phyloP scores from a whole-genome alignment of 768 basidiomycete species.

The Pleurotus ostreatus region DNA sequence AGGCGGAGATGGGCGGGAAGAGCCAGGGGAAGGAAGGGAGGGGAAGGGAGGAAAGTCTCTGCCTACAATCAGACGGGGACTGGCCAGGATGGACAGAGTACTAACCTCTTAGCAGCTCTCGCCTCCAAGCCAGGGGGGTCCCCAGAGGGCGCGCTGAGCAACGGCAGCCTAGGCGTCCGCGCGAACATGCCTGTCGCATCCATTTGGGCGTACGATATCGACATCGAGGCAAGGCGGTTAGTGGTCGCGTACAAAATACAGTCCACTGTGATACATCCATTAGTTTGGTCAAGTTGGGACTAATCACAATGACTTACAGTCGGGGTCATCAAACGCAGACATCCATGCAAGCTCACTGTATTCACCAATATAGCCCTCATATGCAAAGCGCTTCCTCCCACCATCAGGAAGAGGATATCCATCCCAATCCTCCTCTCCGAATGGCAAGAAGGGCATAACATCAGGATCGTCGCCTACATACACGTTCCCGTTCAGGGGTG shows the following conservation, averaged over 20 bases:
- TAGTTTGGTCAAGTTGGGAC: too few species aligned
- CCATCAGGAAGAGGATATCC: conserved; percentile 55
- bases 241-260: too few species aligned
- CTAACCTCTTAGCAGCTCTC: too few species aligned
- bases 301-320: conserved; percentile 25
- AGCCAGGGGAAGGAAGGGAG: neutral
- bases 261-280: conserved; percentile 10
- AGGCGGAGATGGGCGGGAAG: neutral
- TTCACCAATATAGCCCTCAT: conserved; percentile 29
- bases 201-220: conserved; percentile 38
- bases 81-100: too few species aligned
- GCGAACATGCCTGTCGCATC: conserved; percentile 42
- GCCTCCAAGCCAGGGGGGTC: too few species aligned
- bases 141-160: too few species aligned
- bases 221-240: too few species aligned
- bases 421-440: conserved; percentile 45
- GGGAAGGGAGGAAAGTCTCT: conserved; percentile 25
- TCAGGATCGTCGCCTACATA: conserved; percentile 55
- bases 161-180: too few species aligned
- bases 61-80: neutral
- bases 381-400: conserved; percentile 58
- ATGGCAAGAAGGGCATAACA: conserved; percentile 57
- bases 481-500: conserved; percentile 43
- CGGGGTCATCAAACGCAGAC: conserved; percentile 23
- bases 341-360: conserved; percentile 54